Conservation (phyloP, 441 rosid genomes). For the Bruguiera hainesii region DNA sequence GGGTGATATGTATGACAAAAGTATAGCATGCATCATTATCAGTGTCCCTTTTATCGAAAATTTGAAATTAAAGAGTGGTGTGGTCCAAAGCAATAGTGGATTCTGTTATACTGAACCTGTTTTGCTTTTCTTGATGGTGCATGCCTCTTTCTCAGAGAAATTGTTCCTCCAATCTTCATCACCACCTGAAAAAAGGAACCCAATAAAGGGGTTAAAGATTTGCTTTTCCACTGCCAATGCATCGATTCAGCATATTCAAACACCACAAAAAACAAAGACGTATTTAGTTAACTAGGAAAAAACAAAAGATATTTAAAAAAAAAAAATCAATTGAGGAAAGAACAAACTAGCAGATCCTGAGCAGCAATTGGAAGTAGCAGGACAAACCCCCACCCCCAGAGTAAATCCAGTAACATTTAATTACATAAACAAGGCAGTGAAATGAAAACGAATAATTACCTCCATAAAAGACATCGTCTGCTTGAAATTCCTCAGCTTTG, state of each 20-base stretch:
- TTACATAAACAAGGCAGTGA: constrained; percentile 21
- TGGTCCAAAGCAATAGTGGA: constrained; percentile 44
- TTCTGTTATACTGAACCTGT: constrained; percentile 55
- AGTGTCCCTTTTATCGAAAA: constrained; percentile 15
- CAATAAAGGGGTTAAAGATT: constrained; percentile 47
- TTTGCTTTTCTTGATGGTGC: constrained; percentile 73
- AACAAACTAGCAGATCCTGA: constrained; percentile 48
- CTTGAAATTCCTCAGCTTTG: constrained; percentile 86
- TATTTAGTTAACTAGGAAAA: constrained; percentile 12
- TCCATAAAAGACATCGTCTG: constrained; percentile 50
- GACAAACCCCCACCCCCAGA: constrained; percentile 4
- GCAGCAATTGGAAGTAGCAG: constrained; percentile 27
- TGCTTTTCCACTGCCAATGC: constrained; percentile 35
- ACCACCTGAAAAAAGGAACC: constrained; percentile 48
- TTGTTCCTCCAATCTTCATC: constrained; percentile 66
- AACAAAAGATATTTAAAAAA: constrained; percentile 13
- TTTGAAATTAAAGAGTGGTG: constrained; percentile 19
- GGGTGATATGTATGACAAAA: constrained; percentile 11
- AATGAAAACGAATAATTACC: constrained; percentile 35
- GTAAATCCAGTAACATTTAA: constrained; percentile 21
- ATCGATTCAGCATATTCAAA: constrained; percentile 37
- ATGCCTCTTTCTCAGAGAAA: constrained; percentile 75
- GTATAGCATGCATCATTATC: constrained; percentile 8
- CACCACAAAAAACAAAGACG: constrained; percentile 27
- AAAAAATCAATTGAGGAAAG: constrained; percentile 22